These are phyloP conservation scores for Spergularia azorica DNA, from an alignment of 179 eudicot species.

Conservation along the genomic window DNA sequence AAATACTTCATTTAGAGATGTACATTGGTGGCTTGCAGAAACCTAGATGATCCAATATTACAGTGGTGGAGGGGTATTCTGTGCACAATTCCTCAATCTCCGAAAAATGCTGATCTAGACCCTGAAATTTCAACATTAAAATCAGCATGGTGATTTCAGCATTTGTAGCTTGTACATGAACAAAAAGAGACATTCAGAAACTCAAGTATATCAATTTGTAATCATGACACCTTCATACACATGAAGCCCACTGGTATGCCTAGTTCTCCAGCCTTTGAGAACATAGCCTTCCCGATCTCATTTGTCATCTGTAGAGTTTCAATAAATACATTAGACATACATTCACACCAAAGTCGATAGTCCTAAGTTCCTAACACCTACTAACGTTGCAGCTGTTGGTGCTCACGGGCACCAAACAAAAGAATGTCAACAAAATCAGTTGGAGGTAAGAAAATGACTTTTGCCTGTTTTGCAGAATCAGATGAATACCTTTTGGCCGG, in stretches of 20 bases:
- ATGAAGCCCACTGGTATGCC: slow-evolving; percentile 88
- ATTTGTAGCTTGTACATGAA: too few relatives aligned
- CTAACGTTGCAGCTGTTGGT: too few relatives aligned
- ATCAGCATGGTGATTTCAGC: too few relatives aligned
- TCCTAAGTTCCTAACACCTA: too few relatives aligned
- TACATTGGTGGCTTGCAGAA: slow-evolving; percentile 88
- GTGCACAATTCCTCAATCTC: slow-evolving; percentile 74
- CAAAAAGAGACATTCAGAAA: neutral
- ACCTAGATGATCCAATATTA: slow-evolving; percentile 82
- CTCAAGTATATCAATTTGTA: neutral
- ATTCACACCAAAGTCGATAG: neutral
- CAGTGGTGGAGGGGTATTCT: slow-evolving; percentile 71
- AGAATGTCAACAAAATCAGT: too few relatives aligned
- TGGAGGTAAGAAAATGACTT: neutral
- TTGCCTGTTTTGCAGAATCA: neutral
- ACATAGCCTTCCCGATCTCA: slow-evolving; percentile 75
- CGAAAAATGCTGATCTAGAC: slow-evolving; percentile 69
- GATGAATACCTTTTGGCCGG: slow-evolving; percentile 66
- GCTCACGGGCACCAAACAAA: too few relatives aligned
- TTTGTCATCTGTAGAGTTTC: slow-evolving; percentile 73
- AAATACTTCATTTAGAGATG: slow-evolving; percentile 6
- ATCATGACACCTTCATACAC: slow-evolving; percentile 76
- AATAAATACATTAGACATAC: neutral
- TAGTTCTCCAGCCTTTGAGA: slow-evolving; percentile 85
- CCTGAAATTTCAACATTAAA: slow-evolving; percentile 45